Evolutionary conservation across 495 filamentous ascomycete genomes (phyloP).

Genomic region (Lophiotrema nucula): DNA sequence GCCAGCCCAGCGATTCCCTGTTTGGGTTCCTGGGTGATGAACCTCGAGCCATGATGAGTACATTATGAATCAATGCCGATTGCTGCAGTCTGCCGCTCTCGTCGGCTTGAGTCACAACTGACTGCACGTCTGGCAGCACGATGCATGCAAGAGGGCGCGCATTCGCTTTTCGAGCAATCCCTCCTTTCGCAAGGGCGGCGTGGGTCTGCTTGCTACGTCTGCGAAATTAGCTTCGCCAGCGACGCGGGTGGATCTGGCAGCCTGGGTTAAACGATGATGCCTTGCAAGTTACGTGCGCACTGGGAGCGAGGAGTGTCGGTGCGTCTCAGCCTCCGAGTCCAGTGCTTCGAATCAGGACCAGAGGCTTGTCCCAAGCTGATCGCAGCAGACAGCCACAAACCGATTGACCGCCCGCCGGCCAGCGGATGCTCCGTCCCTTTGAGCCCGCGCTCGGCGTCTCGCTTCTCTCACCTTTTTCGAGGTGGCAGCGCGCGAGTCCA

Average conservation of each 20-base stretch:
- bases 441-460: not conserved
- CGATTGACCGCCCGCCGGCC: not conserved
- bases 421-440: not conserved
- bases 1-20: not conserved
- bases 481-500: slow-evolving; percentile 8
- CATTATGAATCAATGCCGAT: not conserved
- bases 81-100: not conserved
- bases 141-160: not conserved
- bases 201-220: not conserved
- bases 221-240: not conserved
- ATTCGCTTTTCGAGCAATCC: not conserved
- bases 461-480: not conserved
- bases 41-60: not conserved
- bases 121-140: not conserved
- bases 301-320: not conserved
- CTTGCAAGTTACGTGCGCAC: slow-evolving; percentile 19
- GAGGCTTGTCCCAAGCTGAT: too few species aligned
- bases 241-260: too few species aligned
- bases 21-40: not conserved
- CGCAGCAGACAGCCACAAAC: too few species aligned
- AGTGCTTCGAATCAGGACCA: slow-evolving; percentile 3
- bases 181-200: not conserved
- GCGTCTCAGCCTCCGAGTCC: slow-evolving; percentile 4
- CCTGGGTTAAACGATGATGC: too few species aligned
- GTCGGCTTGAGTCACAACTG: not conserved